These are phyloP conservation scores for Diatrype stigma DNA, from an alignment of 2,329 filamentous ascomycete genomes.

Conservation along the genomic window DNA sequence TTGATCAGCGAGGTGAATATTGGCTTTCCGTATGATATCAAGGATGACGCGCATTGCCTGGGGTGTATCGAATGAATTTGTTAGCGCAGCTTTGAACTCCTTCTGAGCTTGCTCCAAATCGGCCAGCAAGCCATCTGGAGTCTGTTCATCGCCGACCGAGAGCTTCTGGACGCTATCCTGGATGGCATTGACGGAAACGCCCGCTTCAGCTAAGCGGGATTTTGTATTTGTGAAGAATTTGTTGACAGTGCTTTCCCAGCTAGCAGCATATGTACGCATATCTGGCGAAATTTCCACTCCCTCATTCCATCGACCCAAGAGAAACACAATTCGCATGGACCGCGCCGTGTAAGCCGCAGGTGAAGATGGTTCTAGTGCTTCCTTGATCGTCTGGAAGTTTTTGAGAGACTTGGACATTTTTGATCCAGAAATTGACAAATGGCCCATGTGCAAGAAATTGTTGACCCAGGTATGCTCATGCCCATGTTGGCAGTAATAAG, in stretches of 20 bases:
- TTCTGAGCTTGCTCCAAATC: conserved; percentile 51
- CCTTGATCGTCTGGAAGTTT: conserved; percentile 91
- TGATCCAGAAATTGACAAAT: conserved; percentile 79
- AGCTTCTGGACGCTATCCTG: conserved; percentile 31
- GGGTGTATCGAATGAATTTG: conserved; percentile 85
- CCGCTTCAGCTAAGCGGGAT: conserved; percentile 46
- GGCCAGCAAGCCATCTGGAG: conserved; percentile 27
- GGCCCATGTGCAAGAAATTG: conserved; percentile 94
- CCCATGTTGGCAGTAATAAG: conserved; percentile 54
- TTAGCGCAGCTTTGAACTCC: conserved; percentile 56
- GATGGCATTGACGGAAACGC: conserved; percentile 22
- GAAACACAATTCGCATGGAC: conserved; percentile 77
- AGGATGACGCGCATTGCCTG: conserved; percentile 73
- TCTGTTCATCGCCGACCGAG: conserved; percentile 30
- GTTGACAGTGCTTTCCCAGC: conserved; percentile 77
- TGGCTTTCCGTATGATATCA: conserved; percentile 73
- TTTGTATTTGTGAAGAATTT: conserved; percentile 58
- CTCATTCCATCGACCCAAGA: conserved; percentile 86
- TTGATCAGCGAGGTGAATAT: conserved; percentile 48
- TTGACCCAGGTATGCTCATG: conserved; percentile 78
- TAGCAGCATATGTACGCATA: conserved; percentile 67
- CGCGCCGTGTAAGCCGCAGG: conserved; percentile 66
- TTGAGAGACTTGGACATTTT: conserved; percentile 97
- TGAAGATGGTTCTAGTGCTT: conserved; percentile 53
- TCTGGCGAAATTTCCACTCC: conserved; percentile 87